Base-by-base conservation (phyloP, 257 asterid genomes). In the Thymus mandschuricus region DNA sequence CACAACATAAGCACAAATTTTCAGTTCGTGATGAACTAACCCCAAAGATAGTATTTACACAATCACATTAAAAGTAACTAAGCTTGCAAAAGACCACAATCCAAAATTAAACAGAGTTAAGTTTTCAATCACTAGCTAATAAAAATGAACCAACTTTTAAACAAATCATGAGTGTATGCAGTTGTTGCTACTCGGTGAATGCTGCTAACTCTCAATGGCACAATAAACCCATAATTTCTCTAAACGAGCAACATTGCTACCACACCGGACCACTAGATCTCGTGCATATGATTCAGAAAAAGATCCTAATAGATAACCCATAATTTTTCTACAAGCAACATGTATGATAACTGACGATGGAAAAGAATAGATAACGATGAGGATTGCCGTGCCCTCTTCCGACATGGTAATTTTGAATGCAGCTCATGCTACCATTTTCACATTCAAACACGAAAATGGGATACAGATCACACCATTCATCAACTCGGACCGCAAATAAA, bases 391-490 rank as follows among this genome's bases (percentile, higher is more conserved):
- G 46, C 12, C 2, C 10, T 28, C 35, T 48, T 5, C 13, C 41
- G 13, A 28, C 62, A 43, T 21, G 59, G 4, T 10, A 5, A 13
- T 34, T 21, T 9, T 8, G 66, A 40, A 11, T 35, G 38, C 45
- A 71, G 29, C 28, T 40, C 8, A 44, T 11, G 38, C 12, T 30
- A 41, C 41, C 59, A 4, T 55, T 68, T 27, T 28, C 9, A 60
- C 60, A 63, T 63, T 64, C 41, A 51, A 62, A 62, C 51, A 41
- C 11, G 21, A 21, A 56, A 64, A 30, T 64, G 3, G 44, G 45
- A 60, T 28, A 45, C 30, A 59, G 2, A 57, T 58, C 11, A 46
- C 51, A 50, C n/a, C 54, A 68, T 75, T 62, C 30, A 76, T 29
- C 68, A 50, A 46, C 73, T 57, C 64, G 30, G 29, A 33, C 8